A percentile compares a stretch with the other conserved stretches of the same genome.
These are phyloP conservation scores for Eucalyptus guilfoylei DNA, from an alignment of 345 rosid species.

Conservation along the genomic window DNA sequence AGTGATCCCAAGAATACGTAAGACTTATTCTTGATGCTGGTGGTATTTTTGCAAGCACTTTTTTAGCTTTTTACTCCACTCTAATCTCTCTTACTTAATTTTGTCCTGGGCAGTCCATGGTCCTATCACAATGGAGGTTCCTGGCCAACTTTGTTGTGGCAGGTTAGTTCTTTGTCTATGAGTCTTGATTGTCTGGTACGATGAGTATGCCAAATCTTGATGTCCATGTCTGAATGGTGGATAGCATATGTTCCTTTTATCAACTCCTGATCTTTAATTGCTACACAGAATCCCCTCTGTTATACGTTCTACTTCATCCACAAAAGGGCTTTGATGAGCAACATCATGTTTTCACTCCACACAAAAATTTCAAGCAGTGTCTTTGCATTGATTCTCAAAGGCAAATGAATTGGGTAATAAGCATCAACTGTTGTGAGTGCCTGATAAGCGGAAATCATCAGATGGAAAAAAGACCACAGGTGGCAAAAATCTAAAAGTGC, in stretches of 20 bases:
- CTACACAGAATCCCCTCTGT: neutral
- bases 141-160: slow-evolving; percentile 97
- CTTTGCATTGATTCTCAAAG: neutral
- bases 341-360: neutral
- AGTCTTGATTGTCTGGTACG: neutral
- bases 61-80: neutral
- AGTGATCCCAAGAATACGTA: slow-evolving; percentile 95
- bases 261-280: neutral
- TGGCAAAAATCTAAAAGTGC: neutral
- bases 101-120: slow-evolving; percentile 58
- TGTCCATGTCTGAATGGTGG: neutral
- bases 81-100: neutral
- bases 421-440: neutral
- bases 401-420: neutral
- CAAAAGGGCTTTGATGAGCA: neutral
- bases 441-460: neutral
- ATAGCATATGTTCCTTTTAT: neutral
- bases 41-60: neutral
- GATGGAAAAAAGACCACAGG: neutral
- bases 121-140: slow-evolving; percentile 95
- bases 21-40: neutral
- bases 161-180: slow-evolving; percentile 40
- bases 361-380: neutral
- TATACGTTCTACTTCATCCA: neutral
- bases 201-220: neutral